A percentile compares a stretch with the other conserved stretches of the same genome.
Evolutionary conservation across 805 yeast species (phyloP).

Genomic region (Komagataella pastoris): DNA sequence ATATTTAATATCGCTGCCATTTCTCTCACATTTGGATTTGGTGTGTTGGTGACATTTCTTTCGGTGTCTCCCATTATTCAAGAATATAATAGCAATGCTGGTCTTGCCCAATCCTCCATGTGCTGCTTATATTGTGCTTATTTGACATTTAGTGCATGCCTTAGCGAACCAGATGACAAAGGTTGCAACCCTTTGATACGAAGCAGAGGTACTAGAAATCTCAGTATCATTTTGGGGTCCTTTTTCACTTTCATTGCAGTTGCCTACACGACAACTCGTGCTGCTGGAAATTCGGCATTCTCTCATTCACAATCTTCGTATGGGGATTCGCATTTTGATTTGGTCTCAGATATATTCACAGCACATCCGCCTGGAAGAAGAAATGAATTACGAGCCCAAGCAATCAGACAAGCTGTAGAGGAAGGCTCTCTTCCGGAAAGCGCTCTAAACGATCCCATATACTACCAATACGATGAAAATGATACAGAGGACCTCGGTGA

Average conservation of each 20-base stretch:
- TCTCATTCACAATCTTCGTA: conserved; percentile 23
- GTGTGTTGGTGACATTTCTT: conserved; percentile 48
- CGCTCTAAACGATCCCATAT: conserved; percentile 64
- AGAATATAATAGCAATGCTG: conserved; percentile 89
- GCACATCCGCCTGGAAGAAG: conserved; percentile 37
- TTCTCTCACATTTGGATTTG: conserved; percentile 56
- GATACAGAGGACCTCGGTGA: conserved; percentile 33
- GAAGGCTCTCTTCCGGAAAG: conserved; percentile 92
- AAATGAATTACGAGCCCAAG: conserved; percentile 72
- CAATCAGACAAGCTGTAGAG: conserved; percentile 88
- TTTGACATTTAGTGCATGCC: conserved; percentile 80
- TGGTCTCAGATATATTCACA: conserved; percentile 24
- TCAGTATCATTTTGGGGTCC: conserved; percentile 82
- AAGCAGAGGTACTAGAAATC: conserved; percentile 80
- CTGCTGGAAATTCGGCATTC: conserved; percentile 74
- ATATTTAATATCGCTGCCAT: conserved; percentile 84
- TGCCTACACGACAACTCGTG: conserved; percentile 94
- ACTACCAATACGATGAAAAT: conserved; percentile 36
- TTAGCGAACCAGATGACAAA: conserved; percentile 92
- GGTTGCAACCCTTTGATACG: conserved; percentile 86
- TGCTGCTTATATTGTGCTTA: conserved; percentile 90
- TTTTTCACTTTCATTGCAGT: conserved; percentile 88
- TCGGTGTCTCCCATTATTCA: conserved; percentile 78
- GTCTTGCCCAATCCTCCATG: conserved; percentile 93
- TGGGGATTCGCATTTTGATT: conserved; percentile 25